phyloP scores from a whole-genome alignment of 805 yeast species.

The Zygotorulaspora chibaensis region DNA sequence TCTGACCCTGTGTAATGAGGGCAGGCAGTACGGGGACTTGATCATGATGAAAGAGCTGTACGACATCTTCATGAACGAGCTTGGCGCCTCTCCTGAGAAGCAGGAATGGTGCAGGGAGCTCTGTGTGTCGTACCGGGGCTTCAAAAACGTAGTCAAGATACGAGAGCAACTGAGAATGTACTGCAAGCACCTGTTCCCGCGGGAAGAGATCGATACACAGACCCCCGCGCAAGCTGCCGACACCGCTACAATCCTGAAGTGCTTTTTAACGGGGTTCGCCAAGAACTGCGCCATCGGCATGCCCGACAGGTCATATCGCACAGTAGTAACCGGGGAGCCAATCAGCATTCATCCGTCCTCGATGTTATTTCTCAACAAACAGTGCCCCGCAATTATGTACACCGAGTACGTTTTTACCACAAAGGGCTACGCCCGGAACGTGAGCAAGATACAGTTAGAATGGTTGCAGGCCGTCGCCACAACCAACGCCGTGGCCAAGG shows the following conservation, averaged over 20 bases:
- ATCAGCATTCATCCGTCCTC: constrained; percentile 91
- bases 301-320: constrained; percentile 90
- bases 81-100: constrained; percentile 42
- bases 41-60: constrained; percentile 75
- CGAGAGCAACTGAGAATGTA: constrained; percentile 56
- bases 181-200: constrained; percentile 18
- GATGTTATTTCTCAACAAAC: constrained; percentile 66
- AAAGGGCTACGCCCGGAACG: constrained; percentile 87
- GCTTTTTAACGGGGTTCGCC: constrained; percentile 80
- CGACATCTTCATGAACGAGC: constrained; percentile 42
- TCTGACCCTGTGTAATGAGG: constrained; percentile 62
- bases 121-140: constrained; percentile 72
- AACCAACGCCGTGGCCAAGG: constrained; percentile 16
- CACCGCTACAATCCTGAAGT: constrained; percentile 55
- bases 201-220: constrained; percentile 6
- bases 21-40: constrained; percentile 76
- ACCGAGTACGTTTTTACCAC: constrained; percentile 90
- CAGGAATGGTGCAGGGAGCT: constrained; percentile 81
- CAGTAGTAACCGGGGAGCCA: constrained; percentile 77
- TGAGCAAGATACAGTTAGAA: constrained; percentile 70
- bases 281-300: constrained; percentile 88
- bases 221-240: constrained; percentile 30
- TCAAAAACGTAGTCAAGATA: constrained; percentile 70
- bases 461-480: constrained; percentile 80
- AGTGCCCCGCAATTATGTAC: constrained; percentile 85